Base-by-base conservation (phyloP, 257 asterid species). In the Fraxinus pennsylvanica region DNA sequence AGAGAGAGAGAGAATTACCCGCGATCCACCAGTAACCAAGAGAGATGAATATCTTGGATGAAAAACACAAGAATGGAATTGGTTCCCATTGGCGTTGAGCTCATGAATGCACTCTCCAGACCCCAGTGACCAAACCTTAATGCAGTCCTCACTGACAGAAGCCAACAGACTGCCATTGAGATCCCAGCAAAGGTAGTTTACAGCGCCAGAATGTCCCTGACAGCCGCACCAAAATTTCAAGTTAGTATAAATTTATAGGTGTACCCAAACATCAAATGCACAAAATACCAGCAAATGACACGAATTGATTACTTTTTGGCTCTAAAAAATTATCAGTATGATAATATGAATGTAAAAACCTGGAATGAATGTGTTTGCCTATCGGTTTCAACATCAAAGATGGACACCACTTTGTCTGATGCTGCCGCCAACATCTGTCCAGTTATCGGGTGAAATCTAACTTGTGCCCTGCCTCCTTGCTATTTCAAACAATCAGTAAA, bases 381-480 rank as follows among this genome's bases (percentile, higher is more conserved):
- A 83, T 96, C 98, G 41, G 83, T 96, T 82, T 96, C 99, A 32
- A 92, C 97, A 69, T 96, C 99, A 85, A 67, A 92, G 72, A 96
- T 86, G 13, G 99, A 90, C 10, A 96, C 96, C 85, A 85, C 90
- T 75, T 93, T 94, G 70, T 94, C 96, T 13, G 99, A 91, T 45
- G 99, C 98, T 10, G 98, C 98, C 72, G 99, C 99, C 80, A 96
- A 85, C 74, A 89, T 80, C 74, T 92, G 91, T 57, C 99, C 99
- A 43, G 85, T 89, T 80, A 84, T 54, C 63, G 99, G 98, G 81
- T 92, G 98, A 84, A 96, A 96, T 85, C 99, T 92, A 81, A 96
- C 99, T 82, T 94, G 99, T 17, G 97, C 92, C 77, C 91, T 92
- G 80, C 99, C 99, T 79, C 91, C 93, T 92, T 96, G 98, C 99